These are phyloP conservation scores for Picea mariana DNA, from an alignment of 83 land plant species.

Conservation along the genomic window DNA sequence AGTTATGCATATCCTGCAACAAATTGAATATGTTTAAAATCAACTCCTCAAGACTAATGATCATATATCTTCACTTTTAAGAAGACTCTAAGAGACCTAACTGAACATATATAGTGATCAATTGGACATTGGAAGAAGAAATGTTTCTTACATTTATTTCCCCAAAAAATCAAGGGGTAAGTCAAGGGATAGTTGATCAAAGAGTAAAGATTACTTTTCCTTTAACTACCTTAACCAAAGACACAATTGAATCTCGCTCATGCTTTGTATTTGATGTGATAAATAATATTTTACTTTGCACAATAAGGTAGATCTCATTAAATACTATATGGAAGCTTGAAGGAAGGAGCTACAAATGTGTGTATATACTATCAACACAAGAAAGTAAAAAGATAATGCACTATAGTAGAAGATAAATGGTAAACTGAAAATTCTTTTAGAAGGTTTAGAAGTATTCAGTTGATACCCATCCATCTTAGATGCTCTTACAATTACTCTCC, in stretches of 20 bases:
- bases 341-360: not conserved
- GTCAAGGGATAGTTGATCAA: no score
- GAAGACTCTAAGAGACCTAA: no score
- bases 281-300: conserved; percentile 58
- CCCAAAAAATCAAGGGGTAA: no score
- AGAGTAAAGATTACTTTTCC: conserved; percentile 59
- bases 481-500: not conserved
- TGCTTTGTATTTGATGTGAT: conserved; percentile 69
- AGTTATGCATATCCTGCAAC: no score
- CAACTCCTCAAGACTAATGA: no score
- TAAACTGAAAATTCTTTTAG: no score
- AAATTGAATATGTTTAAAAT: no score
- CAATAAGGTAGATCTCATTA: not conserved
- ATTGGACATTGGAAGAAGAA: no score
- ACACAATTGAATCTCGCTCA: conserved; percentile 37
- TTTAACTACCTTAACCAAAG: conserved; percentile 66
- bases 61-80: no score
- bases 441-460: not conserved
- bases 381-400: not conserved
- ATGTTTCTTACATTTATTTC: no score
- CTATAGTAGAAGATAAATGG: not conserved
- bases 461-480: not conserved
- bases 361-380: no score
- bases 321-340: not conserved
- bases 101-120: no score